These are phyloP conservation scores for Eimeria sp. DNA, from an alignment of 169 alveolate species.

Conservation along the genomic window DNA sequence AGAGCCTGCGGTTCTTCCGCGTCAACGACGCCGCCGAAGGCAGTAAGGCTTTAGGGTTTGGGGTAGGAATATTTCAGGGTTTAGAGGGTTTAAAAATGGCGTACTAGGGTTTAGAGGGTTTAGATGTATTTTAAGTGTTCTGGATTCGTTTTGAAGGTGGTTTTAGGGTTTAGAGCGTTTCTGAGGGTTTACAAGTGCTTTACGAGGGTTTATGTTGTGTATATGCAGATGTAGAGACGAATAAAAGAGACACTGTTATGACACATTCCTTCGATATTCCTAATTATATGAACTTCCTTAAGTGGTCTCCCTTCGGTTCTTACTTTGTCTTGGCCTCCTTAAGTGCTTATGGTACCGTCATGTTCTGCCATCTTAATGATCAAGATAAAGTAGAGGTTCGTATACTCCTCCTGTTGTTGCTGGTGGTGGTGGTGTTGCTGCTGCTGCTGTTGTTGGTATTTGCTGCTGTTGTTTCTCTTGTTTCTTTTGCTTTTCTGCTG, in stretches of 20 bases:
- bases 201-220: background rate
- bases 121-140: background rate
- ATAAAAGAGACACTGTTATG: conserved; percentile 82
- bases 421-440: background rate
- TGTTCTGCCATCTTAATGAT: conserved; percentile 91
- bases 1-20: conserved; percentile 92
- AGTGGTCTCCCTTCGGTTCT: conserved; percentile 95
- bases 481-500: no score
- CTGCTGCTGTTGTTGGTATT: background rate
- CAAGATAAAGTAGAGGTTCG: conserved; percentile 93
- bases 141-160: background rate
- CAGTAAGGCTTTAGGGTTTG: conserved; percentile 13
- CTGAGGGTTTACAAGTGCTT: no score
- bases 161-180: background rate
- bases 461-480: background rate
- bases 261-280: conserved; percentile 89
- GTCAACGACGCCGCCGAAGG: conserved; percentile 91
- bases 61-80: no score
- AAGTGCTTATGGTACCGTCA: conserved; percentile 92
- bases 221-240: conserved; percentile 48
- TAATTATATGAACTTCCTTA: conserved; percentile 89
- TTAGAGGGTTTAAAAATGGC: background rate
- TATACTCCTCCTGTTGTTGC: background rate
- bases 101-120: background rate
- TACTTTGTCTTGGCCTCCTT: conserved; percentile 92